A percentile compares a stretch with the other conserved stretches of the same genome.
Conservation (phyloP, 176 grass and related monocot species). For the Avena eriantha region DNA sequence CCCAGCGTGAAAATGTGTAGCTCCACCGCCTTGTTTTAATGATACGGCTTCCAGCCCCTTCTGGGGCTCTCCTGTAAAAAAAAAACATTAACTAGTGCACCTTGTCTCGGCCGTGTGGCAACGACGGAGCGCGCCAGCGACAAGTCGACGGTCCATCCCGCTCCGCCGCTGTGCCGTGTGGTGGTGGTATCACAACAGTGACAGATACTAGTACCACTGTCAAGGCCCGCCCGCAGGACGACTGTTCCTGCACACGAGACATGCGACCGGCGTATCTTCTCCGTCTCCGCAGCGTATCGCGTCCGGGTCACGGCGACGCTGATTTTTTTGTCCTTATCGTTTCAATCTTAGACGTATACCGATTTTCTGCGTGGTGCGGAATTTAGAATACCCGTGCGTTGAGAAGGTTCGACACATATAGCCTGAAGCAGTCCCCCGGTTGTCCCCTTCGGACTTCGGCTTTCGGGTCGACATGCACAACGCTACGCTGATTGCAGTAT, state of each 20-base stretch:
- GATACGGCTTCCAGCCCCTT: too few relatives aligned
- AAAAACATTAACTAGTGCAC: too few relatives aligned
- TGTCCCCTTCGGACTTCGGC: neutral
- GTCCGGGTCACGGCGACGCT: too few relatives aligned
- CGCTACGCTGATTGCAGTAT: neutral
- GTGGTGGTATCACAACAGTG: neutral
- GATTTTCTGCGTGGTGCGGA: too few relatives aligned
- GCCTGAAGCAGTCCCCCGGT: neutral
- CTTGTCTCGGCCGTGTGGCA: neutral
- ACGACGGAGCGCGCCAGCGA: neutral
- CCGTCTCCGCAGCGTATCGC: neutral
- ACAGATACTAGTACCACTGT: neutral
- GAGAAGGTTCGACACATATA: too few relatives aligned
- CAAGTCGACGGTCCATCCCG: neutral
- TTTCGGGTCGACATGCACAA: too few relatives aligned
- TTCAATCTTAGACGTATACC: too few relatives aligned
- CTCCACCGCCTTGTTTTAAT: too few relatives aligned
- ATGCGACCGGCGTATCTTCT: neutral
- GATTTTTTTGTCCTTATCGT: too few relatives aligned
- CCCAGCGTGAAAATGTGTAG: too few relatives aligned
- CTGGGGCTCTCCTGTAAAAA: too few relatives aligned
- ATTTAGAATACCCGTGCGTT: too few relatives aligned
- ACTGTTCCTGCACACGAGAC: conserved; percentile 17
- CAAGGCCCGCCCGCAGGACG: neutral
- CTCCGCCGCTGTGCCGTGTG: neutral